Percentiles rank a stretch among this genome's conserved stretches.
phyloP scores from a whole-genome alignment of 2,329 filamentous ascomycete genomes.

The Taxawa tesnikishii region DNA sequence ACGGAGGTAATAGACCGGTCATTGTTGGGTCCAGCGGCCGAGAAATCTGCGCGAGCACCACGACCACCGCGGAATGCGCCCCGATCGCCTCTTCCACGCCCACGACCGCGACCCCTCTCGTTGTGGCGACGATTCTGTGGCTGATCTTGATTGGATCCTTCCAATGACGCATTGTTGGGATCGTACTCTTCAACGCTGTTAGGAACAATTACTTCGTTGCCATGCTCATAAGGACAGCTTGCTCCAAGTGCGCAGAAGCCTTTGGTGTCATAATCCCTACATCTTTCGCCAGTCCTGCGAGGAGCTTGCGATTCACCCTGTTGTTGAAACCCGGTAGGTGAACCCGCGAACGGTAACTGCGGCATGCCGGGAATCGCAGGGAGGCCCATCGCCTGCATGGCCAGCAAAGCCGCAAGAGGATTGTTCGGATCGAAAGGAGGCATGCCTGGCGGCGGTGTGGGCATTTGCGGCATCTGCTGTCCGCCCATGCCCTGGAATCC shows the following conservation, averaged over 20 bases:
- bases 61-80: slow-evolving; percentile 17
- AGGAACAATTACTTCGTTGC: slow-evolving; percentile 36
- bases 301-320: slow-evolving; percentile 6
- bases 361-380: slow-evolving; percentile 33
- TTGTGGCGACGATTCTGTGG: slow-evolving; percentile 17
- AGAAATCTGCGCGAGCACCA: slow-evolving; percentile 45
- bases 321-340: slow-evolving; percentile 11
- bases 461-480: slow-evolving; percentile 17
- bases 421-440: slow-evolving; percentile 45
- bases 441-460: slow-evolving; percentile 32
- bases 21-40: slow-evolving; percentile 48
- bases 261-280: slow-evolving; percentile 59
- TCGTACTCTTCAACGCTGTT: slow-evolving; percentile 43
- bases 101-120: slow-evolving; percentile 24
- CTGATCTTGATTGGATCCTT: slow-evolving; percentile 8
- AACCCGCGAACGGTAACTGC: slow-evolving; percentile 20
- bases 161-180: slow-evolving; percentile 39
- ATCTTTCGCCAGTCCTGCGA: slow-evolving; percentile 35
- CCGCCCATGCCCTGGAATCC: not conserved
- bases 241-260: slow-evolving; percentile 59
- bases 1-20: slow-evolving; percentile 55
- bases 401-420: slow-evolving; percentile 49
- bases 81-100: slow-evolving; percentile 20
- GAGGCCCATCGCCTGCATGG: slow-evolving; percentile 44
- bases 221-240: slow-evolving; percentile 59